Conservation (phyloP, 176 grass and related monocot species). For the Triticum aestivum region DNA sequence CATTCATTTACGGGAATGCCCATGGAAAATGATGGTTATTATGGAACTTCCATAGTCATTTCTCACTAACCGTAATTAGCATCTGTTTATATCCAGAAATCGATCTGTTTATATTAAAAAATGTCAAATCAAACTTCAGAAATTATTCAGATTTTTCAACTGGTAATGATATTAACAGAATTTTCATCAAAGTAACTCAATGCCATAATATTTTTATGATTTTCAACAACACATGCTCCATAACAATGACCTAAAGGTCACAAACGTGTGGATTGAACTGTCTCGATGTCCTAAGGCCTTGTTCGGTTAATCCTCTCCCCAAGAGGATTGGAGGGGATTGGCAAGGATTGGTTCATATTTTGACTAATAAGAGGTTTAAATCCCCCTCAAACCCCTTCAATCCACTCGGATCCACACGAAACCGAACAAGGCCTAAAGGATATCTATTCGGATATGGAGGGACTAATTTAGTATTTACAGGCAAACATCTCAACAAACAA, state of each 20-base stretch:
- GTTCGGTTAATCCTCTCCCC: too few species aligned
- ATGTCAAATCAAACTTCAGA: neutral
- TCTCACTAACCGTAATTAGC: neutral
- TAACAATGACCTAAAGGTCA: neutral
- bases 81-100: neutral
- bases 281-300: too few species aligned
- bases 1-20: constrained; percentile 23
- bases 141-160: neutral
- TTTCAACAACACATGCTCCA: neutral
- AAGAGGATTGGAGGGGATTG: too few species aligned
- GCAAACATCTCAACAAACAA: neutral
- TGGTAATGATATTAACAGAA: neutral
- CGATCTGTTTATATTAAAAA: neutral
- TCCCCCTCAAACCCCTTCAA: too few species aligned
- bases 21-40: neutral
- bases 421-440: too few species aligned
- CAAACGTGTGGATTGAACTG: too few species aligned
- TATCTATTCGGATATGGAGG: neutral
- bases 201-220: neutral
- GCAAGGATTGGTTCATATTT: too few species aligned
- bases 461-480: constrained; percentile 7
- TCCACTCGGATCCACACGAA: too few species aligned
- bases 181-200: neutral
- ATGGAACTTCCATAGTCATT: neutral
- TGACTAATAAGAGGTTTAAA: too few species aligned